Evolutionary conservation across 371 early-diverging fungal species (phyloP).

Genomic region (Nosema muscidifuracis): DNA sequence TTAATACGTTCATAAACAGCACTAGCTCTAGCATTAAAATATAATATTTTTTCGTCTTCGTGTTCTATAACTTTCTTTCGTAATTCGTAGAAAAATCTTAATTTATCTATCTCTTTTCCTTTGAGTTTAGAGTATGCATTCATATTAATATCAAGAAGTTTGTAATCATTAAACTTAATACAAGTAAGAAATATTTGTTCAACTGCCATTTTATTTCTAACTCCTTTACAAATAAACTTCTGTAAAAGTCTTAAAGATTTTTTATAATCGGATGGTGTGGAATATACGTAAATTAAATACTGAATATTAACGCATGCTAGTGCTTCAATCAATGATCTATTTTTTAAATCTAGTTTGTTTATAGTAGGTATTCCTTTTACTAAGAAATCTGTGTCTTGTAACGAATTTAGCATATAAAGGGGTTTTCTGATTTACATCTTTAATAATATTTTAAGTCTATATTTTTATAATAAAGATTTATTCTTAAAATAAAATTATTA

Average conservation of each 20-base stretch:
- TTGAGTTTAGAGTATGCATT: background rate
- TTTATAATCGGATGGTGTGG: background rate
- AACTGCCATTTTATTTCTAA: background rate
- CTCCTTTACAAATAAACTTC: background rate
- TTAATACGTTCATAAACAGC: background rate
- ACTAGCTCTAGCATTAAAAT: background rate
- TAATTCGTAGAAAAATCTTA: background rate
- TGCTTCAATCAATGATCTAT: background rate
- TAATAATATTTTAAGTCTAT: too few relatives aligned
- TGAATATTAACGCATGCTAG: background rate
- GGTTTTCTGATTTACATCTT: too few relatives aligned
- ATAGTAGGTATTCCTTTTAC: background rate
- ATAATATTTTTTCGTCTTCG: background rate
- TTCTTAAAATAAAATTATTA: too few relatives aligned
- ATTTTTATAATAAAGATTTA: too few relatives aligned
- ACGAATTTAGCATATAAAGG: background rate
- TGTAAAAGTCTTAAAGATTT: background rate
- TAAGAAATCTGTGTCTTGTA: background rate
- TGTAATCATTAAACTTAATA: background rate
- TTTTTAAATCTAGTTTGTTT: background rate
- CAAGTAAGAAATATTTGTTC: background rate
- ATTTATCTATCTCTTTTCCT: background rate
- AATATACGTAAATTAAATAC: background rate
- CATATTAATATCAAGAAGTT: slow-evolving; percentile 1
- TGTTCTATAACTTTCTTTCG: background rate